Evolutionary conservation across 805 yeast genomes (phyloP).

Genomic region (Ascoidea rubescens): DNA sequence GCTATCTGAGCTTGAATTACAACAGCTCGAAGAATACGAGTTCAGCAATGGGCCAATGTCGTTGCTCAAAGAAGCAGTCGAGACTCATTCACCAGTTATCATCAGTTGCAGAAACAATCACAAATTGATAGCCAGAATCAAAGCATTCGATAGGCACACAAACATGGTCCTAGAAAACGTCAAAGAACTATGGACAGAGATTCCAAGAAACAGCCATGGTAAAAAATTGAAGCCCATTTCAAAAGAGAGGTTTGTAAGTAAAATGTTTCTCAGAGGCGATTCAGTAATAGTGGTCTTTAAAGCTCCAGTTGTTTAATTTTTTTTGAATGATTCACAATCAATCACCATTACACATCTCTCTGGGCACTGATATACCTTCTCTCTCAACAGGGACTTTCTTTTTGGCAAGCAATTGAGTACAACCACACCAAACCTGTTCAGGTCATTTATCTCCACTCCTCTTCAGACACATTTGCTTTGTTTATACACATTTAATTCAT

Average conservation of each 20-base stretch:
- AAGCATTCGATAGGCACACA: conserved; percentile 93
- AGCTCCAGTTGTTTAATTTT: conserved; percentile 13
- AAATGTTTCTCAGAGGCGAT: conserved; percentile 90
- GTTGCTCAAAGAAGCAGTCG: conserved; percentile 70
- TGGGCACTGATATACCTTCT: too few relatives aligned
- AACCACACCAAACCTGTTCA: too few relatives aligned
- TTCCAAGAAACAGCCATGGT: conserved; percentile 47
- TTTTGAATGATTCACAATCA: too few relatives aligned
- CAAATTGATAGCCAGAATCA: conserved; percentile 77
- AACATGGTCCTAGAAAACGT: conserved; percentile 88
- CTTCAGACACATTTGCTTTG: too few relatives aligned
- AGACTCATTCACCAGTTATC: conserved; percentile 61
- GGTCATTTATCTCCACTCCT: too few relatives aligned
- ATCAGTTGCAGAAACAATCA: conserved; percentile 89
- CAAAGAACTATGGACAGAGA: conserved; percentile 70
- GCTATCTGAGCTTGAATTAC: conserved; percentile 65
- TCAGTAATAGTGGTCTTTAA: conserved; percentile 76
- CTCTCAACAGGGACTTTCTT: too few relatives aligned
- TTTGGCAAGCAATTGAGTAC: too few relatives aligned
- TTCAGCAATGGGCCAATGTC: conserved; percentile 85
- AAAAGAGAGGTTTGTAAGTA: conserved; percentile 70
- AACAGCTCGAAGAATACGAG: conserved; percentile 78
- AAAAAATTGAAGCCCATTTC: conserved; percentile 54
- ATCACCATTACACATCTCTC: too few relatives aligned
- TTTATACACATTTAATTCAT: too few relatives aligned